phyloP scores from a whole-genome alignment of 2,329 filamentous ascomycete genomes.

The Penicillium sp. region DNA sequence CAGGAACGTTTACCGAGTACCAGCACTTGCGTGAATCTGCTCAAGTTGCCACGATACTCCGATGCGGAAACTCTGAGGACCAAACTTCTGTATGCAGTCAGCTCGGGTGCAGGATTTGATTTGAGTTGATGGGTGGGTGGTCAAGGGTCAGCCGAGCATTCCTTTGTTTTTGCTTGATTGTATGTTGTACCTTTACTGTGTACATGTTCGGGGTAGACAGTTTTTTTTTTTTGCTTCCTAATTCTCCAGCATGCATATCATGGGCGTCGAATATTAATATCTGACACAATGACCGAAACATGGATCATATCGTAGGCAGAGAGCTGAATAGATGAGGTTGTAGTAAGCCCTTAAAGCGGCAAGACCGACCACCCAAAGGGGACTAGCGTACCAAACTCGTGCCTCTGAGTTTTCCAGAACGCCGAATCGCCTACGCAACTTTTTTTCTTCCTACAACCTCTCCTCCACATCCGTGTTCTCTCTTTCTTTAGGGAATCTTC shows the following conservation, averaged over 20 bases:
- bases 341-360: slow-evolving; percentile 23
- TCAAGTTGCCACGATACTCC: slow-evolving; percentile 86
- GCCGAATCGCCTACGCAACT: slow-evolving; percentile 28
- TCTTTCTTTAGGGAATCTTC: slow-evolving; percentile 32
- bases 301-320: too few relatives aligned
- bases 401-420: slow-evolving; percentile 39
- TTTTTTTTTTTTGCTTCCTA: not conserved
- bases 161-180: slow-evolving; percentile 2
- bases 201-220: slow-evolving; percentile 8
- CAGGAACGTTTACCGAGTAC: slow-evolving; percentile 82
- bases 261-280: slow-evolving; percentile 22
- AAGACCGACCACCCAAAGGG: slow-evolving; percentile 12
- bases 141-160: not conserved
- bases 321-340: not conserved
- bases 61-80: slow-evolving; percentile 66
- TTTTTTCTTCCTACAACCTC: slow-evolving; percentile 27
- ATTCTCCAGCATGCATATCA: slow-evolving; percentile 32
- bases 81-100: slow-evolving; percentile 87
- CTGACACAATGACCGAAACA: not conserved
- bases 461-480: slow-evolving; percentile 19
- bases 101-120: slow-evolving; percentile 90
- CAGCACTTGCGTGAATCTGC: slow-evolving; percentile 91
- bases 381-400: slow-evolving; percentile 26
- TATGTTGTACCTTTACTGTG: not conserved
- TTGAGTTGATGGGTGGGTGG: slow-evolving; percentile 44